Evolutionary conservation across 306 rosid species (phyloP).

Genomic region (Cicer yamashitae): DNA sequence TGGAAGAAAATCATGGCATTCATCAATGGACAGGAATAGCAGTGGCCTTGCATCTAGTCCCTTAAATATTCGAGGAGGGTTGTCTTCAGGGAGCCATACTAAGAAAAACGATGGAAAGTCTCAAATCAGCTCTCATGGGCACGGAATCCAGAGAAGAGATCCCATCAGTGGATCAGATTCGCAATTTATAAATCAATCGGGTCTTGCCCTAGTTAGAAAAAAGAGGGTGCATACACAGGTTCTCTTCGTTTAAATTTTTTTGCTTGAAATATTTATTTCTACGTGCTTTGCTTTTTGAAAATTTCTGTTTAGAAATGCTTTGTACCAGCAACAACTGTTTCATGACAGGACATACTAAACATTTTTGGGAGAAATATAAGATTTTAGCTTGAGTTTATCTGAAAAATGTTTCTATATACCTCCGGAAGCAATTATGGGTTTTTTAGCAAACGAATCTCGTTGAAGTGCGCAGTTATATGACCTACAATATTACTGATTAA

Average conservation of each 20-base stretch:
- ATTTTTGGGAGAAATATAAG: not conserved
- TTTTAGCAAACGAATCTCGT: not conserved
- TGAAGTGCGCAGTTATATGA: not conserved
- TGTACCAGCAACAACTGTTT: not conserved
- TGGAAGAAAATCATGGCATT: constrained; percentile 74
- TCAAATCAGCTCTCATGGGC: constrained; percentile 61
- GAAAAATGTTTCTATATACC: constrained; percentile 1
- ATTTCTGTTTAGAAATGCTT: constrained; percentile 11
- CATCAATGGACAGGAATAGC: constrained; percentile 62
- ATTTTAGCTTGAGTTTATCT: not conserved
- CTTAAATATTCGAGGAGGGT: constrained; percentile 60
- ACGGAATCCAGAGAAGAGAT: constrained; percentile 72
- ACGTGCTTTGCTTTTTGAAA: constrained; percentile 37
- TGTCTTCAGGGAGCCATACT: constrained; percentile 67
- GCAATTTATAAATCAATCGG: constrained; percentile 65
- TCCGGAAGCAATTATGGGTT: not conserved
- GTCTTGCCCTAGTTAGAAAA: constrained; percentile 77
- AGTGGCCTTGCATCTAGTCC: constrained; percentile 65
- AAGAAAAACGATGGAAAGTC: constrained; percentile 71
- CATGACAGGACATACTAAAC: constrained; percentile 3
- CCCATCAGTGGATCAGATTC: constrained; percentile 73
- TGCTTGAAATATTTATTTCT: constrained; percentile 11
- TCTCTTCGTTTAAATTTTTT: constrained; percentile 24
- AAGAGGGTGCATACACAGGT: constrained; percentile 94
- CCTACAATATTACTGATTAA: constrained; percentile 1